Evolutionary conservation across 1,284 basidiomycete genomes (phyloP).

Genomic region (Papiliotrema terrestris): DNA sequence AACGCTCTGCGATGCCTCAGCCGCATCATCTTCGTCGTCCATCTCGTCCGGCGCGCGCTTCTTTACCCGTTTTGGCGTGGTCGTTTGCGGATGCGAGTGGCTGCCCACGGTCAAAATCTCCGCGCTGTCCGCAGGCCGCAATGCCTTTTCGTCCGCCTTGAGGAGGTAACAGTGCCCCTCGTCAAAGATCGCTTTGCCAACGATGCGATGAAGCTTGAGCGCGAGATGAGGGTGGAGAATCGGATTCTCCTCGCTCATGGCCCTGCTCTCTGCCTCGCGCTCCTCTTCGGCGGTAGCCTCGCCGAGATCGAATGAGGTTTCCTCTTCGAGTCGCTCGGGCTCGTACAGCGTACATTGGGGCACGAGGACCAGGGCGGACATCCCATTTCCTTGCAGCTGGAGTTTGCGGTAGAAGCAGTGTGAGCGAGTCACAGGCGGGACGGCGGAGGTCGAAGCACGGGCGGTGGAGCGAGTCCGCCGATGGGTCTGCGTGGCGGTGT

Average conservation of each 20-base stretch:
- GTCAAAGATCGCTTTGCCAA: constrained; percentile 29
- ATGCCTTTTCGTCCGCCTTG: constrained; percentile 14
- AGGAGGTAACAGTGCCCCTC: constrained; percentile 36
- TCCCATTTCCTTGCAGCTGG: constrained; percentile 17
- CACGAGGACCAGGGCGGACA: constrained; percentile 27
- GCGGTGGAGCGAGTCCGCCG: constrained; percentile 7
- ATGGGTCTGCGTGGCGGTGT: neutral
- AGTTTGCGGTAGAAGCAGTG: constrained; percentile 38
- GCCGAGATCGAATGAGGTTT: constrained; percentile 20
- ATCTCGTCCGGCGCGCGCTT: neutral
- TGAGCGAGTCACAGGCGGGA: constrained; percentile 29
- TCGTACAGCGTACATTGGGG: constrained; percentile 33
- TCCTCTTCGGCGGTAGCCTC: constrained; percentile 18
- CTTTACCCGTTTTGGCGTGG: neutral
- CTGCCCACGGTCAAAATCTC: neutral
- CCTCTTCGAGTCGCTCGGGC: constrained; percentile 18
- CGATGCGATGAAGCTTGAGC: constrained; percentile 30
- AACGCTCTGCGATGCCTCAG: neutral
- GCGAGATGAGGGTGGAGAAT: constrained; percentile 23
- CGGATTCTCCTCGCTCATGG: constrained; percentile 13
- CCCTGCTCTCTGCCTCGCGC: constrained; percentile 8
- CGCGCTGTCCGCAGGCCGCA: constrained; percentile 10
- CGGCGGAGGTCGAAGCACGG: constrained; percentile 1
- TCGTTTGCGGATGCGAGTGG: no score
- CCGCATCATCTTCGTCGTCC: neutral